These are phyloP conservation scores for Colletotrichum sidae DNA, from an alignment of 2,329 filamentous ascomycete species.

Conservation along the genomic window DNA sequence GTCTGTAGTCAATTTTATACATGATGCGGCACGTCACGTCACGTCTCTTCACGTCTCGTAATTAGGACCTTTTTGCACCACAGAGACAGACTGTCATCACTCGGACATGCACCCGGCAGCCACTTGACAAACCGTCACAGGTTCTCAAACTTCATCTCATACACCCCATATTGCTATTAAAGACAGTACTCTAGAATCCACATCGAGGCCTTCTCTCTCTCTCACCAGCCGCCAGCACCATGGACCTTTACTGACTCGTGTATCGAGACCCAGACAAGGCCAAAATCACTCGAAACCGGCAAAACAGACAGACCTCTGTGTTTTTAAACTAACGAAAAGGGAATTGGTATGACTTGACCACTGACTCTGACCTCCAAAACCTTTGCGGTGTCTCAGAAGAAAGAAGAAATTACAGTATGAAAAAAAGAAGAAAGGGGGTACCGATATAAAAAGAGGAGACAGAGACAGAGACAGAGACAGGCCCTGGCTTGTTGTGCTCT, in stretches of 20 bases:
- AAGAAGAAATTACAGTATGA: constrained; percentile 38
- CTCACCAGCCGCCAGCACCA: too few relatives aligned
- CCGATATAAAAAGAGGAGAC: constrained; percentile 30
- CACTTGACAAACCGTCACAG: neutral
- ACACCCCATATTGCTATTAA: constrained; percentile 20
- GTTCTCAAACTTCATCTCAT: neutral
- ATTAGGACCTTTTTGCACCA: too few relatives aligned
- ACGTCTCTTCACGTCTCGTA: too few relatives aligned
- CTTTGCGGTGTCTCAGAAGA: constrained; percentile 38
- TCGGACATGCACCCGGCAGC: neutral
- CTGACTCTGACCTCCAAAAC: constrained; percentile 37
- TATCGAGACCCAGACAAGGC: too few relatives aligned
- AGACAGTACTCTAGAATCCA: constrained; percentile 13
- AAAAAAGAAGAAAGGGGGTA: constrained; percentile 34
- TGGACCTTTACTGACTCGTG: too few relatives aligned
- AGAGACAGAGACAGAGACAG: constrained; percentile 38
- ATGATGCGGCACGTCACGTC: too few relatives aligned
- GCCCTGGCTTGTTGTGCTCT: constrained; percentile 16
- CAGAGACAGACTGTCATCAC: neutral
- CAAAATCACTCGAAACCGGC: constrained; percentile 14
- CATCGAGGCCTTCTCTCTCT: neutral
- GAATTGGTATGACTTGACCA: constrained; percentile 37
- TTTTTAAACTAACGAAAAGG: constrained; percentile 33
- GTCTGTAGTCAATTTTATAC: too few relatives aligned
- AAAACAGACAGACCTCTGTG: neutral